A percentile compares a stretch with the other conserved stretches of the same genome.
Conservation (phyloP, 805 yeast genomes). For the Cyberlindnera euphorbiiphila region DNA sequence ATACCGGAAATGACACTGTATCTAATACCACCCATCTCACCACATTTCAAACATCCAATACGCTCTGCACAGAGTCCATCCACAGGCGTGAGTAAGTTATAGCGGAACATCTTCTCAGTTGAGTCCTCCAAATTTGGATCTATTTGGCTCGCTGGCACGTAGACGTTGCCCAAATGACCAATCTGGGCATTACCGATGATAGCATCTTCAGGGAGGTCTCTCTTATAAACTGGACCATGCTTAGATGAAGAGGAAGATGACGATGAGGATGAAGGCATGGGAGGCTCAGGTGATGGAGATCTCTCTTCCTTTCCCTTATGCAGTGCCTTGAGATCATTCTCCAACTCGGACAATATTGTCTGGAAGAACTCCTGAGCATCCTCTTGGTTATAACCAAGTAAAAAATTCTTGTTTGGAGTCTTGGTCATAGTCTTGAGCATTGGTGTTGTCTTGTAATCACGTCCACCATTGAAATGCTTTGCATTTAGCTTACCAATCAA, state of each 20-base stretch:
- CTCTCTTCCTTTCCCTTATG: constrained; percentile 7
- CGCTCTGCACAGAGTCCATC: constrained; percentile 88
- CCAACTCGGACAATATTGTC: constrained; percentile 62
- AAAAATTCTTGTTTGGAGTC: constrained; percentile 72
- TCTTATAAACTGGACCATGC: constrained; percentile 25
- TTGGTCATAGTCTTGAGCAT: constrained; percentile 67
- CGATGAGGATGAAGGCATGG: too few relatives aligned
- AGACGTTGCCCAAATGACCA: constrained; percentile 61
- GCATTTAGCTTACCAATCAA: constrained; percentile 54
- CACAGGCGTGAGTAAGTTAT: constrained; percentile 75
- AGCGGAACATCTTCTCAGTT: constrained; percentile 43
- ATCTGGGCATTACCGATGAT: constrained; percentile 40
- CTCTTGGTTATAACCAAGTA: constrained; percentile 86
- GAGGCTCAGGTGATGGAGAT: constrained; percentile 1
- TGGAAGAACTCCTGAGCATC: constrained; percentile 97
- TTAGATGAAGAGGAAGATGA: constrained; percentile 12
- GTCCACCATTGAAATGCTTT: constrained; percentile 46
- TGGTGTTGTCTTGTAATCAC: constrained; percentile 59
- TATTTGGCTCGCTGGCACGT: constrained; percentile 70
- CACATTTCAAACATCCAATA: constrained; percentile 86
- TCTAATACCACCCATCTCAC: constrained; percentile 90
- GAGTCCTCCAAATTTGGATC: constrained; percentile 58
- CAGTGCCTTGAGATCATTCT: constrained; percentile 45
- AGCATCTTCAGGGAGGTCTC: constrained; percentile 34
- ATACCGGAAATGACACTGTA: constrained; percentile 74